phyloP scores from a whole-genome alignment of 2,329 filamentous ascomycete species.

The Fusarium proliferatum region DNA sequence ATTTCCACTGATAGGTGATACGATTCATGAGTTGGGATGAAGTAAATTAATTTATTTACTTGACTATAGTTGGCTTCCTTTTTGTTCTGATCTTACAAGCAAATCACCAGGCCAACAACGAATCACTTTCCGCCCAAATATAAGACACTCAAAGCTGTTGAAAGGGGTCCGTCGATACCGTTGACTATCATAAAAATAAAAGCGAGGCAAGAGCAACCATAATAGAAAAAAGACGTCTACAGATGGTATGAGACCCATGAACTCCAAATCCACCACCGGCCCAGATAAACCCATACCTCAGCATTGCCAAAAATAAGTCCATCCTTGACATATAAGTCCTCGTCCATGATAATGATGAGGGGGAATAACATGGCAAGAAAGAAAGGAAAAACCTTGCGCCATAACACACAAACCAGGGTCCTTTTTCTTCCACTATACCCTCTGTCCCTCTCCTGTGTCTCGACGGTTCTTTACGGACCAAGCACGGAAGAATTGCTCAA shows the following conservation, averaged over 20 bases:
- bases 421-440: constrained; percentile 12
- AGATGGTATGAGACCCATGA: constrained; percentile 42
- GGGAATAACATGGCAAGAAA: not conserved
- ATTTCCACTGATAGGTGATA: constrained; percentile 4
- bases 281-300: constrained; percentile 34
- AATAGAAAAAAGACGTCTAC: constrained; percentile 40
- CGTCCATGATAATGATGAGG: constrained; percentile 14
- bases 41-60: constrained; percentile 2
- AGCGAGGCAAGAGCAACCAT: constrained; percentile 20
- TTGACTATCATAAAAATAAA: constrained; percentile 38
- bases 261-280: constrained; percentile 38
- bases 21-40: not conserved
- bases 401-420: constrained; percentile 17
- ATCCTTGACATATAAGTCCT: constrained; percentile 19
- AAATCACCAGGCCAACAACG: not conserved
- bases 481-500: constrained; percentile 1
- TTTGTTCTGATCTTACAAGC: constrained; percentile 6
- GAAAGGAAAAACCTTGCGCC: constrained; percentile 22
- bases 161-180: constrained; percentile 30
- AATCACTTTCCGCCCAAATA: not conserved
- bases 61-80: not conserved
- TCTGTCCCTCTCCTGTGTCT: constrained; percentile 19
- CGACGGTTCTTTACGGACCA: constrained; percentile 40
- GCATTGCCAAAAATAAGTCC: constrained; percentile 32
- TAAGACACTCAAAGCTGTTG: constrained; percentile 16